Base-by-base conservation (phyloP, 2,329 filamentous ascomycete species). In the Exophiala oligosperma region DNA sequence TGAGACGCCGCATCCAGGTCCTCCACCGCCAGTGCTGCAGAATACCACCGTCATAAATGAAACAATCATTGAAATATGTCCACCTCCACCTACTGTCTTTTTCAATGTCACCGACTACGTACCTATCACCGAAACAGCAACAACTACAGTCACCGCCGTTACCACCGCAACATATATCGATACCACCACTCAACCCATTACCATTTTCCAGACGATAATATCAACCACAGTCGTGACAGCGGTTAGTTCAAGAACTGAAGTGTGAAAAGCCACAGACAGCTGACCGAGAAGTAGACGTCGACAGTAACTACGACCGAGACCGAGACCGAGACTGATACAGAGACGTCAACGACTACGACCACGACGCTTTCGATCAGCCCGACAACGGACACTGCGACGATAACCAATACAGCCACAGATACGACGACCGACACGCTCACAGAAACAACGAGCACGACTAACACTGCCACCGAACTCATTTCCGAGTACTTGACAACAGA, bases 141-240 rank as follows among this genome's bases (percentile, higher is more conserved):
- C 38, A 17, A 56, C 47, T 14, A 57, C 53, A 23, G 53, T 43
- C 14, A 49, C 56, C 17, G 46, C 51, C 9, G 48, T 40, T 4
- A 52, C 50, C 14, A 52, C 50, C n/a, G 40, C 52, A 14, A 54
- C 48, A 23, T 62, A 49, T 50, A 46, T 47, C 4, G 29, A 56
- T 38, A 61, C 61, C 23, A 59, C 58, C 37, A 64, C 61, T 35
- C 43, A 38, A 35, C 57, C 62, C 21, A 58, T 63, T 29, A 63
- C 61, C 24, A 60, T 63, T 26, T 63, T 56, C 47, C 61, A 61
- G 41, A 63, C 61, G 12, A 56, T 63, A 21, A 63, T 59, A 9
- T 63, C 61, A n/a, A 63, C 61, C 5, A 61, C 55, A 3, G 38
- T 63, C 6, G 14, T 61, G 12, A 63, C 61, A 3, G 54, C 58